Percentiles rank a stretch among this genome's conserved stretches.
phyloP scores from a whole-genome alignment of 805 yeast species.

The Yamadazyma olivae region DNA sequence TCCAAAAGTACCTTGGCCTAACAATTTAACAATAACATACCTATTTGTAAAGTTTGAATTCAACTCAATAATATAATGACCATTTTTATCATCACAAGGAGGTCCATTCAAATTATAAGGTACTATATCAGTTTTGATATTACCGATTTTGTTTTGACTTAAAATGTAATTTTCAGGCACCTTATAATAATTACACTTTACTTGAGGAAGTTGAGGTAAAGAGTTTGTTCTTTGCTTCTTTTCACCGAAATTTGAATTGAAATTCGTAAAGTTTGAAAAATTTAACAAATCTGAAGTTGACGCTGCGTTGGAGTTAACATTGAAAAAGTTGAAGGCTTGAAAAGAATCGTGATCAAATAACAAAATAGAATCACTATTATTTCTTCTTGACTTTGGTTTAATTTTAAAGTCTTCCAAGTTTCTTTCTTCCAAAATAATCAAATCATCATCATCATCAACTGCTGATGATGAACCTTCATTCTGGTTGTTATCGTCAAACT shows the following conservation, averaged over 20 bases:
- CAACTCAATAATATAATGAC: slow-evolving; percentile 63
- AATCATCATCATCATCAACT: slow-evolving; percentile 30
- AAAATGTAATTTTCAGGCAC: slow-evolving; percentile 34
- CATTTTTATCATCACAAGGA: slow-evolving; percentile 65
- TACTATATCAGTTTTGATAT: slow-evolving; percentile 35
- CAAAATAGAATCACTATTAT: slow-evolving; percentile 35
- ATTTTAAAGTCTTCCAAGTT: slow-evolving; percentile 12
- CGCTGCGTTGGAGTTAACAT: slow-evolving; percentile 26
- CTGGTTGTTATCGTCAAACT: not conserved
- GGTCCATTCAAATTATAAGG: slow-evolving; percentile 30
- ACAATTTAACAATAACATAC: slow-evolving; percentile 59
- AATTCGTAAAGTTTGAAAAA: slow-evolving; percentile 1
- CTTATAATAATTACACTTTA: slow-evolving; percentile 37
- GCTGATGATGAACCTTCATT: not conserved
- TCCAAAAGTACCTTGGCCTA: slow-evolving; percentile 94
- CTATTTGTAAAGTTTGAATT: slow-evolving; percentile 71
- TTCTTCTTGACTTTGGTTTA: slow-evolving; percentile 19
- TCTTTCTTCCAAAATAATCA: slow-evolving; percentile 36
- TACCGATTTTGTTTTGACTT: slow-evolving; percentile 35
- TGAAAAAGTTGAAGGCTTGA: slow-evolving; percentile 43
- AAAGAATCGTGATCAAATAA: slow-evolving; percentile 36
- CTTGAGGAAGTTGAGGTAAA: slow-evolving; percentile 45
- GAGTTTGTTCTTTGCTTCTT: slow-evolving; percentile 41
- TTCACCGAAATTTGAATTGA: not conserved
- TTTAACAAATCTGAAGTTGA: not conserved